A percentile compares a stretch with the other conserved stretches of the same genome.
phyloP scores from a whole-genome alignment of 2,329 filamentous ascomycete genomes.

The Scedosporium minutisporum region DNA sequence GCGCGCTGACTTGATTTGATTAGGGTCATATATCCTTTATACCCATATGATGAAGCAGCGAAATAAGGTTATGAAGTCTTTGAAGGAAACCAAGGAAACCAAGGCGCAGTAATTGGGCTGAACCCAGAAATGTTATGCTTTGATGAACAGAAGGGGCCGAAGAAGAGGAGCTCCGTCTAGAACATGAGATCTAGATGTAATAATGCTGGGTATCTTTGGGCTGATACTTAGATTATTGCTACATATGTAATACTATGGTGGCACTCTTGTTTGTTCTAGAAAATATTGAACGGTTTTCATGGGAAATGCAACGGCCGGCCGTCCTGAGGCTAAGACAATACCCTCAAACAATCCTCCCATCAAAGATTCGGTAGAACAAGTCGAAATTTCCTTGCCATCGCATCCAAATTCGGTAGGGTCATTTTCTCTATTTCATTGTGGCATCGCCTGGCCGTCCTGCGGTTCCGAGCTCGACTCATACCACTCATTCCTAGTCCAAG shows the following conservation, averaged over 20 bases:
- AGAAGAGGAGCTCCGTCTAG: not conserved
- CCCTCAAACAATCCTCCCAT: too few relatives aligned
- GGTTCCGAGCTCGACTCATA: slow-evolving; percentile 39
- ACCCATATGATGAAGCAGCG: slow-evolving; percentile 93
- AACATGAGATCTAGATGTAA: not conserved
- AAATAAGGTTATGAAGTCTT: slow-evolving; percentile 62
- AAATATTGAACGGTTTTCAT: not conserved
- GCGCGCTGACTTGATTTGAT: not conserved
- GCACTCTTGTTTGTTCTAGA: not conserved
- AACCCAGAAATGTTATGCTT: not conserved
- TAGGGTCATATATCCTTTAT: slow-evolving; percentile 72
- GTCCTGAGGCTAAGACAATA: too few relatives aligned
- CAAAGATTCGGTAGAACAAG: not conserved
- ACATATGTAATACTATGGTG: not conserved
- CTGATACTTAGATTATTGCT: not conserved
- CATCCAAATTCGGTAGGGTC: not conserved
- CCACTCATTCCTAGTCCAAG: slow-evolving; percentile 59
- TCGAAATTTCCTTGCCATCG: not conserved
- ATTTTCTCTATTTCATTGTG: not conserved
- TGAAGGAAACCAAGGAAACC: slow-evolving; percentile 38
- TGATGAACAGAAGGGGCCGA: too few relatives aligned
- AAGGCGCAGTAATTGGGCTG: slow-evolving; percentile 28
- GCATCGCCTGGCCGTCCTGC: not conserved
- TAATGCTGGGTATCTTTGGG: not conserved
- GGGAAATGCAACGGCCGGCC: too few relatives aligned